Evolutionary conservation across 1,284 basidiomycete genomes (phyloP).

Genomic region (Malassezia pachydermatis): DNA sequence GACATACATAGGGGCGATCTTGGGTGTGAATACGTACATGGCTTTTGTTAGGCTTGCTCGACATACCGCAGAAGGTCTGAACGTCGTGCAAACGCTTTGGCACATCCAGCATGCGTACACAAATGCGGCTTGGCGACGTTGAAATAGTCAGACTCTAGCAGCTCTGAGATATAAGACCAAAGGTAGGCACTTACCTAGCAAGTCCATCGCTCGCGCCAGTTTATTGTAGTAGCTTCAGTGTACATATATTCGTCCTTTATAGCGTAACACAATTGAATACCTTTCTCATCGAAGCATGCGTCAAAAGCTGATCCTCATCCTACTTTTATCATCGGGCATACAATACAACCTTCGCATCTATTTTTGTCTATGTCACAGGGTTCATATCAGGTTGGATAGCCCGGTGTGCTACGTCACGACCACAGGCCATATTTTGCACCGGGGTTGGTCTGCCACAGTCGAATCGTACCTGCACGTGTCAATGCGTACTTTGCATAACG

Average conservation of each 20-base stretch:
- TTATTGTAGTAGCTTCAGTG: too few relatives aligned
- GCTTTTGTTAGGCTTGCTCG: slow-evolving; percentile 12
- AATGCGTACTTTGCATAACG: slow-evolving; percentile 52
- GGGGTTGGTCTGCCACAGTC: slow-evolving; percentile 15
- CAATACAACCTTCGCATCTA: too few relatives aligned
- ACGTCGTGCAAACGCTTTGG: slow-evolving; percentile 14
- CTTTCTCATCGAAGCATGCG: too few relatives aligned
- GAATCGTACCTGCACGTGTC: slow-evolving; percentile 12
- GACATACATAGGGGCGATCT: slow-evolving; percentile 37
- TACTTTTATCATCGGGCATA: too few relatives aligned
- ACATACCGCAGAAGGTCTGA: slow-evolving; percentile 16
- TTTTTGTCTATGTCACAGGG: too few relatives aligned
- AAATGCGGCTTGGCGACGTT: neutral
- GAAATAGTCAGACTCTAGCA: neutral
- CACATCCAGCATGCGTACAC: slow-evolving; percentile 5
- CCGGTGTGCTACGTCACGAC: neutral
- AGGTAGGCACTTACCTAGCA: neutral
- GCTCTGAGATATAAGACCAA: neutral
- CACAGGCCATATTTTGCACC: slow-evolving; percentile 17
- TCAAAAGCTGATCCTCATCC: too few relatives aligned
- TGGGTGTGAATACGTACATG: slow-evolving; percentile 41
- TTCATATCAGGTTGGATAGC: neutral
- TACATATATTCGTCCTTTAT: too few relatives aligned
- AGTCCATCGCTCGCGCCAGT: neutral
- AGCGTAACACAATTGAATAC: too few relatives aligned